These are phyloP conservation scores for Periconia macrospinosa DNA, from an alignment of 2,329 filamentous ascomycete species.

Conservation along the genomic window DNA sequence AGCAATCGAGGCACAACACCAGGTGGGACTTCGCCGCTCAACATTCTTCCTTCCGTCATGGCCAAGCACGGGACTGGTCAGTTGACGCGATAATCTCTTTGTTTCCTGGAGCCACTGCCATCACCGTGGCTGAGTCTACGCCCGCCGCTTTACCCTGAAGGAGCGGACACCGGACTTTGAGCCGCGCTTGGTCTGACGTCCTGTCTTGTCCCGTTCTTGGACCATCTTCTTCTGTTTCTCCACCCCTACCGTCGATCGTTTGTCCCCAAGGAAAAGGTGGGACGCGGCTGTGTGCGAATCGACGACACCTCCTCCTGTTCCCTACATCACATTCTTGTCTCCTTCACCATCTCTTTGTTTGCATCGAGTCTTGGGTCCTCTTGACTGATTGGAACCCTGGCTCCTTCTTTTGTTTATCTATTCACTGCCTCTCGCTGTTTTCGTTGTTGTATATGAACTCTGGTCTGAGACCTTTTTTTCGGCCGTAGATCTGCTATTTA, in stretches of 20 bases:
- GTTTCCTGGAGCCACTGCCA: too few species aligned
- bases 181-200: background rate
- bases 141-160: too few species aligned
- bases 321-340: background rate
- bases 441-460: background rate
- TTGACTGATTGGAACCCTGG: slow-evolving; percentile 20
- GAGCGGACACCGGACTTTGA: background rate
- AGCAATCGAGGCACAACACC: too few species aligned
- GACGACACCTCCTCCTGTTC: slow-evolving; percentile 1
- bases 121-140: too few species aligned
- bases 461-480: background rate
- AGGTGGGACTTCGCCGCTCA: too few species aligned
- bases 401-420: background rate
- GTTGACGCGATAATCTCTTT: background rate
- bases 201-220: background rate
- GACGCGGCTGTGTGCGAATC: background rate
- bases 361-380: slow-evolving; percentile 13
- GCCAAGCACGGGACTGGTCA: background rate
- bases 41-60: too few species aligned
- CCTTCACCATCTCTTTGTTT: slow-evolving; percentile 1
- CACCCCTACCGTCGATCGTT: slow-evolving; percentile 1
- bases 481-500: background rate
- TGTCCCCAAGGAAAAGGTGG: background rate
- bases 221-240: background rate
- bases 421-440: background rate